Evolutionary conservation across 495 filamentous ascomycete genomes (phyloP).

Genomic region (Neurospora tetrasperma): DNA sequence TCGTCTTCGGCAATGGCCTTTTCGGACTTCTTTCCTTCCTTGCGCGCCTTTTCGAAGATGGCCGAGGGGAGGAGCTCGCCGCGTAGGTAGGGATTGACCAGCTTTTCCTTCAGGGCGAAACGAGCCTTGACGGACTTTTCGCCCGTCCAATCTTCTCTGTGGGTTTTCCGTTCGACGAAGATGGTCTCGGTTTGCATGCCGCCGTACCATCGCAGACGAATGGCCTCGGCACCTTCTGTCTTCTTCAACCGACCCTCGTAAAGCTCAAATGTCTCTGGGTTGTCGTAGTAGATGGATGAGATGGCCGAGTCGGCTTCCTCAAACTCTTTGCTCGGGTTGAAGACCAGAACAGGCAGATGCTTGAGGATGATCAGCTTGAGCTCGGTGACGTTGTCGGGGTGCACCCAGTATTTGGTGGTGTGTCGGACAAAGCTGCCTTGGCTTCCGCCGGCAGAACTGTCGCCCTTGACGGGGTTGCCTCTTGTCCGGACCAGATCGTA

Average conservation of each 20-base stretch:
- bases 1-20: constrained; percentile 86
- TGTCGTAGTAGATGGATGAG: constrained; percentile 97
- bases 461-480: constrained; percentile 84
- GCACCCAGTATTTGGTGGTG: constrained; percentile 99
- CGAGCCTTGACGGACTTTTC: constrained; percentile 98
- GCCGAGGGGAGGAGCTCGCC: constrained; percentile 72
- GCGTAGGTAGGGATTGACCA: constrained; percentile 79
- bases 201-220: constrained; percentile 94
- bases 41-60: constrained; percentile 88
- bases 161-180: constrained; percentile 96
- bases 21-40: constrained; percentile 83
- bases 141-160: constrained; percentile 98
- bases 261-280: constrained; percentile 82
- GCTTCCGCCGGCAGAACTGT: constrained; percentile 77
- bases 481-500: constrained; percentile 91
- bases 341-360: constrained; percentile 94
- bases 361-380: constrained; percentile 95
- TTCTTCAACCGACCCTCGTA: constrained; percentile 94
- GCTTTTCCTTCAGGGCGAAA: constrained; percentile 91
- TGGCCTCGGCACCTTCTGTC: constrained; percentile 94
- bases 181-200: constrained; percentile 90
- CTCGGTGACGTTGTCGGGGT: constrained; percentile 97
- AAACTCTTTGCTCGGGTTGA: constrained; percentile 96
- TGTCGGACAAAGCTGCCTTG: constrained; percentile 96
- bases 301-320: constrained; percentile 83